Evolutionary conservation across 495 filamentous ascomycete species (phyloP).

Genomic region (Tuber calosporum): DNA sequence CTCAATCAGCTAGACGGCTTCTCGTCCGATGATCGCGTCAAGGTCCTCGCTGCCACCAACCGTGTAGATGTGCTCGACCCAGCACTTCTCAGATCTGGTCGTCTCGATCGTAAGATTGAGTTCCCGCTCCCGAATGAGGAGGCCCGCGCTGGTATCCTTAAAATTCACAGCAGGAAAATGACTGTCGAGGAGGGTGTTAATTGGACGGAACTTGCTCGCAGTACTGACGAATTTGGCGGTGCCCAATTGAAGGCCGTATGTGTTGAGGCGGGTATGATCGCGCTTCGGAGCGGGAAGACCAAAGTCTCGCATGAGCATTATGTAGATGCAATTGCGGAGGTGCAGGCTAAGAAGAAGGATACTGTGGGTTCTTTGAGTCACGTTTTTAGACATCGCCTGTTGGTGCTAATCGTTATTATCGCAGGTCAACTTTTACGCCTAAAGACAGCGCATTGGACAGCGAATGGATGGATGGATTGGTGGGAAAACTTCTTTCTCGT

Average conservation of each 20-base stretch:
- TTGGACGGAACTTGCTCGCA: constrained; percentile 90
- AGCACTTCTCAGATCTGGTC: constrained; percentile 83
- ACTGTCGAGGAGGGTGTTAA: constrained; percentile 88
- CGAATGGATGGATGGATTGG: neutral
- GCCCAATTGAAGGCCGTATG: constrained; percentile 97
- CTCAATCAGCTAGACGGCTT: constrained; percentile 99
- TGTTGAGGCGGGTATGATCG: constrained; percentile 99
- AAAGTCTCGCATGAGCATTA: constrained; percentile 98
- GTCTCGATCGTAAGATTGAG: constrained; percentile 97
- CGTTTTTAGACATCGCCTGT: neutral
- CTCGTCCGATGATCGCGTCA: constrained; percentile 97
- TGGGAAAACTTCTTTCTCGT: constrained; percentile 9
- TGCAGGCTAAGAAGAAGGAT: constrained; percentile 97
- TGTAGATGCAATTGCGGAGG: constrained; percentile 95
- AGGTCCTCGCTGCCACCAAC: constrained; percentile 96
- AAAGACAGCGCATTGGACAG: constrained; percentile 30
- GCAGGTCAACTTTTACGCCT: constrained; percentile 57
- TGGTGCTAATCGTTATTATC: constrained; percentile 39
- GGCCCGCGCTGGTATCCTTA: constrained; percentile 90
- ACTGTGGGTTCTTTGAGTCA: constrained; percentile 44
- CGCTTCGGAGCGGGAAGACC: constrained; percentile 77
- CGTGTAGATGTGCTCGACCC: constrained; percentile 96
- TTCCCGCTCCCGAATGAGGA: constrained; percentile 99
- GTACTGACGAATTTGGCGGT: constrained; percentile 98
- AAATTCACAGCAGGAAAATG: constrained; percentile 98